Conservation (phyloP, 306 rosid species). For the Erythrophleum fordii region DNA sequence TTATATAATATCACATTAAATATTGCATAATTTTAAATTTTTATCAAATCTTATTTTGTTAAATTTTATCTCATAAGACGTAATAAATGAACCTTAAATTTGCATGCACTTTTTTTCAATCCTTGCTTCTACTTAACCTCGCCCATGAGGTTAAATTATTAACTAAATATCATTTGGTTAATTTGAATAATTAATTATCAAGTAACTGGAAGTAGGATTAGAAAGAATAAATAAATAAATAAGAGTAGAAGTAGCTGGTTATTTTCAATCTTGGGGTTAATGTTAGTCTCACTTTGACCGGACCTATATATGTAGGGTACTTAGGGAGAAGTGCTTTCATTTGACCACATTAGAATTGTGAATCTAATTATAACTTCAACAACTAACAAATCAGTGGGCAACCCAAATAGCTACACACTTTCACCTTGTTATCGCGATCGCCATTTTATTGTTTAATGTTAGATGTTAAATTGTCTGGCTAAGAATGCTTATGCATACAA, state of each 20-base stretch:
- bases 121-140: background rate
- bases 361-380: background rate
- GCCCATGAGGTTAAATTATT: background rate
- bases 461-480: background rate
- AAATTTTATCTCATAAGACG: no score
- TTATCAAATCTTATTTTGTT: no score
- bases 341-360: background rate
- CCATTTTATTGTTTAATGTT: background rate
- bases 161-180: background rate
- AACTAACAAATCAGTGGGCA: background rate
- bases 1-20: no score
- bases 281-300: background rate
- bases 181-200: background rate
- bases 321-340: constrained; percentile 8
- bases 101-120: constrained; percentile 12
- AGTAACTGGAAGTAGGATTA: background rate
- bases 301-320: background rate
- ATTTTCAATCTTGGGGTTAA: background rate
- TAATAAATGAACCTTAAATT: no score
- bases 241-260: background rate
- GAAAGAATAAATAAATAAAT: background rate
- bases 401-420: background rate
- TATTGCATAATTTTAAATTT: no score
- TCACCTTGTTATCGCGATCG: background rate
- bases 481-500: background rate